Conservation (phyloP, 352 stramenopile species). For the Phytopythium kandeliae region DNA sequence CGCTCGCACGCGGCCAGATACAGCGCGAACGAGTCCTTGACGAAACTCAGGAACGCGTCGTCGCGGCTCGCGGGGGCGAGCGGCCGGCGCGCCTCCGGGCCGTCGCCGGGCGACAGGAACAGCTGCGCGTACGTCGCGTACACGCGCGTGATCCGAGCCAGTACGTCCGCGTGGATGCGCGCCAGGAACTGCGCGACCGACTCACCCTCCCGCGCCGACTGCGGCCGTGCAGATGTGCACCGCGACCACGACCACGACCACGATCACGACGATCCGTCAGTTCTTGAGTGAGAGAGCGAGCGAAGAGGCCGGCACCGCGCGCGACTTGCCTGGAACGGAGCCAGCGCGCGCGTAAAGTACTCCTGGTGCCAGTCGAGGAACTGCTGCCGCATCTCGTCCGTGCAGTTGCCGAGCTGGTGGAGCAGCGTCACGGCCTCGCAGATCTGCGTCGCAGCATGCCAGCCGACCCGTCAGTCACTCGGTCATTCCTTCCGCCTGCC, state of each 20-base stretch:
- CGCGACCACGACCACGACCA: no score
- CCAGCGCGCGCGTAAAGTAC: conserved; percentile 59
- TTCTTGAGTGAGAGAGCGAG: no score
- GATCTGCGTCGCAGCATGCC: no score
- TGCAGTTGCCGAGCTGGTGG: conserved; percentile 59
- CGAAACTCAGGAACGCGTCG: conserved; percentile 65
- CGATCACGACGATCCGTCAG: no score
- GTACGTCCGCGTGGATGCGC: conserved; percentile 41
- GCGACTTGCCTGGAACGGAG: conserved; percentile 37
- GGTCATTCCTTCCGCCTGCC: no score
- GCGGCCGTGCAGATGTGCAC: neutral
- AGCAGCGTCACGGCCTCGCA: conserved; percentile 64
- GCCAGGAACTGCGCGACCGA: conserved; percentile 59
- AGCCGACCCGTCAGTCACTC: no score
- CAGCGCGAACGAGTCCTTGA: conserved; percentile 54
- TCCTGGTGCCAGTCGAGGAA: conserved; percentile 81
- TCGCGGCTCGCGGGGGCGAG: conserved; percentile 32
- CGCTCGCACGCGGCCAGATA: conserved; percentile 44
- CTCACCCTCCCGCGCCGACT: conserved; percentile 21
- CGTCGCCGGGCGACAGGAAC: conserved; percentile 50
- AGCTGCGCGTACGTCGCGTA: conserved; percentile 63
- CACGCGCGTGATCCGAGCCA: conserved; percentile 44
- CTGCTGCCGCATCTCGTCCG: conserved; percentile 71
- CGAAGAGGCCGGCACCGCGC: no score
- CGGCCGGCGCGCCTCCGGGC: conserved; percentile 19